Base-by-base conservation (phyloP, 2,329 filamentous ascomycete species). In the Curvularia sp. region DNA sequence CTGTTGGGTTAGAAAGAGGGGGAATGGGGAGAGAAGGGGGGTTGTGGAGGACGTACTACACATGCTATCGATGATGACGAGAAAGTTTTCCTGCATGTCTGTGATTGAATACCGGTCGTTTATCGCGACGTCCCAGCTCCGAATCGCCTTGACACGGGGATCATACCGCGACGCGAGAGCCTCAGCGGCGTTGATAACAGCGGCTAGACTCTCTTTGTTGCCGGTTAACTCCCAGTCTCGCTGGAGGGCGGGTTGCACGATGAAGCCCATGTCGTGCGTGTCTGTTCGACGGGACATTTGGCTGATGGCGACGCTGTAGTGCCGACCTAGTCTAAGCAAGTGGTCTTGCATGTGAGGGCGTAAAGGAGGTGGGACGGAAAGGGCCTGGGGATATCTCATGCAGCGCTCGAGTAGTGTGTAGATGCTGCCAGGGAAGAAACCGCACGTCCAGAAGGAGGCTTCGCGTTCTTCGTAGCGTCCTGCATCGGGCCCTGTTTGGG, bases 251-350 rank as follows among this genome's bases (percentile, higher is more conserved):
- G 83, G 83, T 50, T 80, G 77, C 4, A 84, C 77, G 26, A 86
- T 85, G 62, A 86, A 86, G 0, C 83, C 82, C 57, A 86, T 77
- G 42, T 85, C 83, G 56, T 85, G 84, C 0, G 83, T 85, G 53
- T 85, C 81, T 4, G 76, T 84, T 30, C 81, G 64, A 4, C 64
- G 60, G 1, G 72, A 74, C 74, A 78, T 58, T 58, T 69, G 8
- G 15, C 71, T 69, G 50, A 76, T 75, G 2, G 74, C 72, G 4
- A 75, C 66, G 15, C 68, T 64, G 63, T 71, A 75, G 47, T 75
- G 70, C 1, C 73, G 63, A 5, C 74, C 74, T 1, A 74, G 57
- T 7, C 61, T 60, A 1, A 76, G 51, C 0, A 75, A 43, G 5
- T 73, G 64, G 2, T 71, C 62, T 39, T 68, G 63, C 8, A 74